Percentiles rank a stretch among this genome's conserved stretches.
Evolutionary conservation across 768 basidiomycete genomes (phyloP).

Genomic region (Collybiopsis luxurians): DNA sequence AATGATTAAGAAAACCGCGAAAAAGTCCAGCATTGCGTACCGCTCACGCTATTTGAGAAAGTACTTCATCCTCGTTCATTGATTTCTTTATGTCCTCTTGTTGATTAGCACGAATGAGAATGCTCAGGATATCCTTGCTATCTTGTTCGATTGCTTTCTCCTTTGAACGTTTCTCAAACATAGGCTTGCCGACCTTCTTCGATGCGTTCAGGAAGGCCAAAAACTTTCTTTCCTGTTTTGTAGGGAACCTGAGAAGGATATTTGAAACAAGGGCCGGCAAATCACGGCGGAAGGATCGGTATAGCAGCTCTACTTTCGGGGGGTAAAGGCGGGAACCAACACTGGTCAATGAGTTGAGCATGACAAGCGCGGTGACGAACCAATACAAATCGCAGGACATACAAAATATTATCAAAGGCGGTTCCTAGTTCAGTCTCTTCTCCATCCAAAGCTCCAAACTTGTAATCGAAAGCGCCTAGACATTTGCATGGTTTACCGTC

Average conservation of each 20-base stretch:
- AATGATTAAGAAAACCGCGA: too few species aligned
- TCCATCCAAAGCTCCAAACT: conserved; percentile 16
- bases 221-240: conserved; percentile 1
- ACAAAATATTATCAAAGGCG: conserved; percentile 1
- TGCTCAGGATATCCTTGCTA: not conserved
- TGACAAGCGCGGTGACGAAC: too few species aligned
- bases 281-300: not conserved
- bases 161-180: not conserved
- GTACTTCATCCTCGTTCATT: conserved; percentile 47
- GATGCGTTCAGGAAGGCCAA: not conserved
- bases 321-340: not conserved
- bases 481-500: too few species aligned
- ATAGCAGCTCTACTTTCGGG: not conserved
- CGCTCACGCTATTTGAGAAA: conserved; percentile 40
- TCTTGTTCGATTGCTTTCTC: not conserved
- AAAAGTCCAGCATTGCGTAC: too few species aligned
- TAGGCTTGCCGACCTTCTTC: not conserved
- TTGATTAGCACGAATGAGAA: conserved; percentile 48
- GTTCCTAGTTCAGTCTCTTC: not conserved
- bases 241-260: not conserved
- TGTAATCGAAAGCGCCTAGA: conserved; percentile 27
- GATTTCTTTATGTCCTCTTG: conserved; percentile 39
- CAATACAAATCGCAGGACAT: too few species aligned
- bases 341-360: too few species aligned
- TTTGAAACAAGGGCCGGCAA: not conserved